Conservation (phyloP, 2,329 filamentous ascomycete species). For the Zymoseptoria pseudotritici region DNA sequence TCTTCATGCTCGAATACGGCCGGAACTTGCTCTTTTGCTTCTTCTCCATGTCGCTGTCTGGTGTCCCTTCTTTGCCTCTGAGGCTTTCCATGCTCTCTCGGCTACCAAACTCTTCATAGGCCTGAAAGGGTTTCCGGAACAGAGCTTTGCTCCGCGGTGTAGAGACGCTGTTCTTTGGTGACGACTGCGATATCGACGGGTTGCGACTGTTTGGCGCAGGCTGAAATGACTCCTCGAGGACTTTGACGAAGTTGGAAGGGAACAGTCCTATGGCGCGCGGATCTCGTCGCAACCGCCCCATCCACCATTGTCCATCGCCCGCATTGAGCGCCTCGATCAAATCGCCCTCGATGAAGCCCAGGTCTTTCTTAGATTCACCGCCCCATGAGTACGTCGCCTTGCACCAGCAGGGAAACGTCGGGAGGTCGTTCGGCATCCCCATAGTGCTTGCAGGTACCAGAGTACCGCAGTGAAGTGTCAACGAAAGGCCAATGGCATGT, state of each 20-base stretch:
- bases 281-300: conserved; percentile 81
- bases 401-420: conserved; percentile 35
- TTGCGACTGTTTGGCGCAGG: conserved; percentile 57
- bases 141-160: conserved; percentile 45
- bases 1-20: conserved; percentile 47
- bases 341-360: conserved; percentile 96
- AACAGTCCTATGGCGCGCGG: conserved; percentile 86
- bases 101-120: conserved; percentile 40
- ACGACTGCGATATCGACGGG: conserved; percentile 41
- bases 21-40: conserved; percentile 35
- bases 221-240: conserved; percentile 77
- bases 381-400: conserved; percentile 36
- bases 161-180: conserved; percentile 46
- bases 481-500: not conserved
- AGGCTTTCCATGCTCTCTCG: conserved; percentile 22
- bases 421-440: conserved; percentile 13
- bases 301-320: conserved; percentile 98
- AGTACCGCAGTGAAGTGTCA: not conserved
- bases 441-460: conserved; percentile 1
- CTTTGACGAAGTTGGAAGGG: conserved; percentile 93
- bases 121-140: conserved; percentile 58
- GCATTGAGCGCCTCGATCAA: conserved; percentile 97
- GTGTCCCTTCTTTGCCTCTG: conserved; percentile 28
- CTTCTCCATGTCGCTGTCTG: conserved; percentile 25
- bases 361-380: conserved; percentile 70